phyloP scores from a whole-genome alignment of 345 rosid species.

The Euphorbia tirucalli region DNA sequence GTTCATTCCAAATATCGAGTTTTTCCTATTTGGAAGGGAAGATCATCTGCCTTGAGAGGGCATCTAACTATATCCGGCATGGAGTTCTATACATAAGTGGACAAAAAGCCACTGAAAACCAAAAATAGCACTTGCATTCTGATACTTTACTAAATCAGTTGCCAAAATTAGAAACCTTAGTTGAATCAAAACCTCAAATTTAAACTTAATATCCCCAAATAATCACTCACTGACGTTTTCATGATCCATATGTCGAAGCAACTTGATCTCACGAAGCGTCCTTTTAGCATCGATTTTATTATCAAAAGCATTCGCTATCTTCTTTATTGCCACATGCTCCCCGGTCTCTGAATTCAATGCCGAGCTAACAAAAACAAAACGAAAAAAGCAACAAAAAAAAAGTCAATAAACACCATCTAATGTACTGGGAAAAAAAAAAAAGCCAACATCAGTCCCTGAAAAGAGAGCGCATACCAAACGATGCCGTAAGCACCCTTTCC shows the following conservation, averaged over 20 bases:
- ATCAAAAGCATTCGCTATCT: conserved; percentile 76
- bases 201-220: background rate
- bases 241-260: conserved; percentile 94
- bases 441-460: background rate
- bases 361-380: conserved; percentile 38
- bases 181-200: background rate
- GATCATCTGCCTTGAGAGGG: background rate
- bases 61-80: background rate
- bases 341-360: conserved; percentile 71
- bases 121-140: background rate
- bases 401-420: conserved; percentile 1
- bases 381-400: background rate
- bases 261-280: conserved; percentile 94
- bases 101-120: background rate
- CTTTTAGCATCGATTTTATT: conserved; percentile 83
- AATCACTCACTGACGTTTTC: conserved; percentile 78
- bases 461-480: conserved; percentile 60
- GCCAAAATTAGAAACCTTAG: background rate
- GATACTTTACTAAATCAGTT: background rate
- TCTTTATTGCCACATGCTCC: conserved; percentile 84
- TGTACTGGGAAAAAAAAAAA: too few species aligned
- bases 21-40: background rate
- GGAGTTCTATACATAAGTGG: background rate
- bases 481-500: conserved; percentile 99
- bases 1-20: background rate